A percentile compares a stretch with the other conserved stretches of the same genome.
phyloP scores from a whole-genome alignment of 2,329 filamentous ascomycete species.

The Aspergillus fructus region DNA sequence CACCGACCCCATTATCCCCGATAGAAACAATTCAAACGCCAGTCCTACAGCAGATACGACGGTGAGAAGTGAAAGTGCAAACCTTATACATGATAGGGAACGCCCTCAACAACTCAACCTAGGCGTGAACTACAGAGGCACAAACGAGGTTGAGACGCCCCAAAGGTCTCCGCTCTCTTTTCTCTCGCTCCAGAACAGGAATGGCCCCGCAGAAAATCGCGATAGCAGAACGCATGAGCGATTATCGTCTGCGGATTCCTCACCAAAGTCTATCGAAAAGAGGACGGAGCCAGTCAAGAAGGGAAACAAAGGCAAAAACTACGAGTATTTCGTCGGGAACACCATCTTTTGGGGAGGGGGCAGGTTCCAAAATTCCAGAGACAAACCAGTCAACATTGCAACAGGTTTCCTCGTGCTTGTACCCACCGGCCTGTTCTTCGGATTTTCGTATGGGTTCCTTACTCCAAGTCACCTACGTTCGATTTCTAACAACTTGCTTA shows the following conservation, averaged over 20 bases:
- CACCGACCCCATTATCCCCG: slow-evolving; percentile 70
- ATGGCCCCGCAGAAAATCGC: slow-evolving; percentile 49
- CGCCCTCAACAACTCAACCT: slow-evolving; percentile 56
- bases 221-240: slow-evolving; percentile 72
- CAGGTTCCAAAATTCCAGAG: slow-evolving; percentile 81
- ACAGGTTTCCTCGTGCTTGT: slow-evolving; percentile 79
- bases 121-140: slow-evolving; percentile 58
- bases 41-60: slow-evolving; percentile 65
- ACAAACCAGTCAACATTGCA: slow-evolving; percentile 83
- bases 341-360: slow-evolving; percentile 86
- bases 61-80: slow-evolving; percentile 71
- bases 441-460: slow-evolving; percentile 57
- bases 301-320: slow-evolving; percentile 65
- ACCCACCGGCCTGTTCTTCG: slow-evolving; percentile 80
- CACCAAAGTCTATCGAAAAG: slow-evolving; percentile 64
- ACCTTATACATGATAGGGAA: slow-evolving; percentile 65
- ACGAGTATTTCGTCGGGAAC: slow-evolving; percentile 92
- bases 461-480: background rate
- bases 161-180: slow-evolving; percentile 75
- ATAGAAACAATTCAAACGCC: slow-evolving; percentile 70
- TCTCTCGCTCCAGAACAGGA: slow-evolving; percentile 61
- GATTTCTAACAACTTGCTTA: slow-evolving; percentile 32
- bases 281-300: slow-evolving; percentile 30
- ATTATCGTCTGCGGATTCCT: slow-evolving; percentile 76
- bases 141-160: slow-evolving; percentile 57